Base-by-base conservation (phyloP, 2,329 filamentous ascomycete species). In the Neonectria neomacrospora region DNA sequence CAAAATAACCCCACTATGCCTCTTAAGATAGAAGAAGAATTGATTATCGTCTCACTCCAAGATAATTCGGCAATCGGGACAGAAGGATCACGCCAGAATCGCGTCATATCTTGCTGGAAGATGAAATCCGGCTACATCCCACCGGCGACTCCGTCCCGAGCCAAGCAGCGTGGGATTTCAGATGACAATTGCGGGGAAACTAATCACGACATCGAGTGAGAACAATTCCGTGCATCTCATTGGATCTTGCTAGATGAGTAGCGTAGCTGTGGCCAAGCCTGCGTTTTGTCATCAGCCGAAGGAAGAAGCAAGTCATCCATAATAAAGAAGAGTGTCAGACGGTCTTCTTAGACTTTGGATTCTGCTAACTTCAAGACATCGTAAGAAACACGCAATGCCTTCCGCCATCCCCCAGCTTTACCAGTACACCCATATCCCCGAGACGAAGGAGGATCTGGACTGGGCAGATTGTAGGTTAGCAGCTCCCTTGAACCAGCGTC, bases 381-480 rank as follows among this genome's bases (percentile, higher is more conserved):
- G 18, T 14, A 30, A 32, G 10, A 10, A 22, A 7, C 32, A 18
- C 67, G 73, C 61, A 7, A 78, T 78, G 76, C 75, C 76, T 50
- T 77, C 76, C 45, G 76, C 74, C 5, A 66, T 73, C 2, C 64
- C 68, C 3, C 67, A 75, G 23, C 58, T 77, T 8, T 73, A 75
- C n/a, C 75, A 77, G 12, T 79, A 79, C 64, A 60, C 68, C 23
- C 74, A 79, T 37, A 77, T 79, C 63, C 72, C 73, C 1, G 77
- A 79, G 71, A 79, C 77, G 10, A 72, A 77, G 56, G 76, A 79
- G 53, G 56, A 75, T 9, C 72, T 79, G 0, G 77, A 78, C 44
- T 79, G 77, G 77, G 77, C 77, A 30, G 77, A 79, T 16, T 67
- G 77, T 78, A 67, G 56, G 71, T 67, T 0, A 8, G 16, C 12